These are phyloP conservation scores for Trichoderma hamatum DNA, from an alignment of 2,329 filamentous ascomycete species.

Conservation along the genomic window DNA sequence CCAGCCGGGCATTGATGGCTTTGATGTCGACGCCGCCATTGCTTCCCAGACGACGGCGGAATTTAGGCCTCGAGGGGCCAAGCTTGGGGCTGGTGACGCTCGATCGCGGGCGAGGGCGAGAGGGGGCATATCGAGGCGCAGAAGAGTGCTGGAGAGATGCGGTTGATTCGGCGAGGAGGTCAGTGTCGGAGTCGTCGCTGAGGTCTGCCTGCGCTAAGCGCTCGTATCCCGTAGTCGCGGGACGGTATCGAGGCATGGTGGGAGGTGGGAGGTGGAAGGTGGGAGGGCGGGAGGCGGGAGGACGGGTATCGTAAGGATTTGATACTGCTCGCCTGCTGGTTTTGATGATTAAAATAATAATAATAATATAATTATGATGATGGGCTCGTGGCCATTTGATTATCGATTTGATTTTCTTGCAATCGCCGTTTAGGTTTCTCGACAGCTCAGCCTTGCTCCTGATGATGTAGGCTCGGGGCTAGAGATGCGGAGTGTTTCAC, in stretches of 20 bases:
- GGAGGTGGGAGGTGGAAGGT: neutral
- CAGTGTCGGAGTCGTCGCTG: slow-evolving; percentile 71
- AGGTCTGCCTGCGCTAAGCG: slow-evolving; percentile 81
- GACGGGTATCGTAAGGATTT: neutral
- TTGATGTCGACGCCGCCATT: slow-evolving; percentile 96
- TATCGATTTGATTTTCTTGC: neutral
- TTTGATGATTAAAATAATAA: neutral
- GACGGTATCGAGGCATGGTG: slow-evolving; percentile 68
- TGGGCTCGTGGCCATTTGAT: neutral
- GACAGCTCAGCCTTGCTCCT: slow-evolving; percentile 1
- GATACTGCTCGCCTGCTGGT: too few species aligned
- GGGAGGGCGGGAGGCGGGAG: slow-evolving; percentile 33
- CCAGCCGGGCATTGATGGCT: slow-evolving; percentile 92
- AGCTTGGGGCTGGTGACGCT: slow-evolving; percentile 61
- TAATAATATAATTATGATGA: neutral
- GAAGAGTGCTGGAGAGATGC: slow-evolving; percentile 60
- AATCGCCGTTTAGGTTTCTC: neutral
- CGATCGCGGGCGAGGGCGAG: slow-evolving; percentile 62
- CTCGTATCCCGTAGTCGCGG: slow-evolving; percentile 80
- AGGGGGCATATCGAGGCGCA: slow-evolving; percentile 65
- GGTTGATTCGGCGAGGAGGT: slow-evolving; percentile 57
- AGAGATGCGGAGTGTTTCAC: slow-evolving; percentile 8
- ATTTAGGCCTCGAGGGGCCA: slow-evolving; percentile 43
- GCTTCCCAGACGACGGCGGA: slow-evolving; percentile 57
- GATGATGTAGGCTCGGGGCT: neutral